Evolutionary conservation across 805 yeast genomes (phyloP), one percentile per base, ranked within the genome.

Genomic region (Zygosaccharomyces gambellarensis): DNA sequence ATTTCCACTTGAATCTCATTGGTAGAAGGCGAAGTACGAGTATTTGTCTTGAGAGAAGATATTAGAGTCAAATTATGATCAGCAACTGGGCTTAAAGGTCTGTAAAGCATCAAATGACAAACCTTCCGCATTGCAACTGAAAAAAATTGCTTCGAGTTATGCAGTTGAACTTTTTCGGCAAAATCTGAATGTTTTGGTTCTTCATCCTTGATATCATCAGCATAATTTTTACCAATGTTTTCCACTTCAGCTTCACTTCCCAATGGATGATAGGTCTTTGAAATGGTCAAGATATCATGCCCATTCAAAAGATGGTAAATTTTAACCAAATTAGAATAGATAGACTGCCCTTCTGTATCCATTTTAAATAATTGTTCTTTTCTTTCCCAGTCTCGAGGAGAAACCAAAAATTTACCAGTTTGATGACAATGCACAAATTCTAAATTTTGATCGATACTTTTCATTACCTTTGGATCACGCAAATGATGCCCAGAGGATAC

Each of bases 271-370:
- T 50, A 46, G 11, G 40, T 46, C 14, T 50, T 58, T 23, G 62
- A 62, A 7, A 42, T 42, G 3, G 34, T 46, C 8, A 65, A 39
- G 2, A 65, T 63, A 14, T 71, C 68, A 22, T 69, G 63, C 0
- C 73, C 73, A 47, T 70, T 62, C 32, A 78, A 61, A 9, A 78
- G 63, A 47, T 74, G 74, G 50, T 63, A 73, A 58, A 75, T 71
- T 60, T 80, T 80, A 45, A 78, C 69, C 48, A 77, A 57, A 56
- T 75, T 77, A 55, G 75, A 80, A 55, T 76, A 78, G n/a, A 49
- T 38, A 9, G 52, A 31, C 39, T 53, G 57, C 5, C 45, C 39
- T 17, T 42, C 46, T 17, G 39, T 43, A n/a, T 49, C 47, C 50
- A 52, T 52, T 22, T 41, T 47, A 40, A 46, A 51, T 8, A 43